Conservation (phyloP, 164 flowering plant species). For the Buxus sempervirens region DNA sequence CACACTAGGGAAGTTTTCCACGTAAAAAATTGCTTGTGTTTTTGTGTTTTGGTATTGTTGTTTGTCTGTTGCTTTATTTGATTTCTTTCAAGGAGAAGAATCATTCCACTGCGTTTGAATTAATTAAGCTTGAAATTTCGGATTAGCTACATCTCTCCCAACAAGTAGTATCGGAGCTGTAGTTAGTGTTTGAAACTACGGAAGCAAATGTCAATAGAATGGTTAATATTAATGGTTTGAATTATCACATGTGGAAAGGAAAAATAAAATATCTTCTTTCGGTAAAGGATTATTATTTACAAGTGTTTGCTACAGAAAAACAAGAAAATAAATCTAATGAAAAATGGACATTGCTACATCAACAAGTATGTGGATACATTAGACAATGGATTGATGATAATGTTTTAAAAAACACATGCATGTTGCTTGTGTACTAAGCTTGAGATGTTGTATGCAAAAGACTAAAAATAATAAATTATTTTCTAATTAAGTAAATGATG, state of each 20-base stretch:
- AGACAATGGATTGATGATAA: constrained; percentile 5
- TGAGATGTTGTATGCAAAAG: not conserved
- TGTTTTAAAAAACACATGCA: not conserved
- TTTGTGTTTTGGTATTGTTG: too few relatives aligned
- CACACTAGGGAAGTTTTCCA: too few relatives aligned
- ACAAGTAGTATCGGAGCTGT: constrained; percentile 32
- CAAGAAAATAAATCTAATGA: constrained; percentile 1
- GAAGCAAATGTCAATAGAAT: not conserved
- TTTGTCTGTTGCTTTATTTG: too few relatives aligned
- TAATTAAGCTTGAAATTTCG: too few relatives aligned
- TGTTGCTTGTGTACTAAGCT: not conserved
- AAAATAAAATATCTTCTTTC: not conserved
- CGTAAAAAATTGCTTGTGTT: too few relatives aligned
- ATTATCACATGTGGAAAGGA: not conserved
- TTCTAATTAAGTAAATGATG: constrained; percentile 9
- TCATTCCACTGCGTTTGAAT: too few relatives aligned
- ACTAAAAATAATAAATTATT: not conserved
- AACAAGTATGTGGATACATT: not conserved
- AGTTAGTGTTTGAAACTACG: not conserved
- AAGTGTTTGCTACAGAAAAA: not conserved
- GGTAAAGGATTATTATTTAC: not conserved
- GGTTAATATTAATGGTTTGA: too few relatives aligned
- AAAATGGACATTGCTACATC: not conserved
- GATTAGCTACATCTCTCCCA: constrained; percentile 22
- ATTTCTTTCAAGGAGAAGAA: too few relatives aligned